phyloP scores from a whole-genome alignment of 305 asterid genomes.

The Fraxinus sp. region DNA sequence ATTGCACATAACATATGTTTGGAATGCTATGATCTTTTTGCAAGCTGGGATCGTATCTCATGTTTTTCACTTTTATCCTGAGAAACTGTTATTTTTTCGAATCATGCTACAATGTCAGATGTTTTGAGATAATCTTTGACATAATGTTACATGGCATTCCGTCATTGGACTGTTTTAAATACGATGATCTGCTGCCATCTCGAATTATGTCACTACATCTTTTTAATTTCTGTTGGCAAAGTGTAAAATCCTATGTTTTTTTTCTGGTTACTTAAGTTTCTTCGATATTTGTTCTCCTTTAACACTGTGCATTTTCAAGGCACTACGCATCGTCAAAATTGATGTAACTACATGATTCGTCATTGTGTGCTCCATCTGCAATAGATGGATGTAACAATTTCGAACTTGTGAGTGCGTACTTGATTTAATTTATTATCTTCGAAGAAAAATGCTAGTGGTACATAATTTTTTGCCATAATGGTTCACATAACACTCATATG shows the following conservation, averaged over 20 bases:
- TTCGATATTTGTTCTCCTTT: not conserved
- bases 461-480: too few species aligned
- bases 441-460: not conserved
- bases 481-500: too few species aligned
- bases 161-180: too few species aligned
- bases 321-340: not conserved
- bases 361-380: not conserved
- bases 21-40: slow-evolving; percentile 12
- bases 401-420: not conserved
- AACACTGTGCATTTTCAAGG: slow-evolving; percentile 2
- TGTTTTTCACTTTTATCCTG: not conserved
- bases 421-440: not conserved
- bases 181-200: not conserved
- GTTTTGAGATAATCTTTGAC: not conserved
- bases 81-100: not conserved
- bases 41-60: not conserved
- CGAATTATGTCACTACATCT: not conserved
- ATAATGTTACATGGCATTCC: too few species aligned
- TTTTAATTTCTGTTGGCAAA: not conserved
- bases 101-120: not conserved
- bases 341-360: not conserved
- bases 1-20: slow-evolving; percentile 26
- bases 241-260: not conserved
- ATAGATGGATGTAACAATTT: not conserved
- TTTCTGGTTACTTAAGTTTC: not conserved